A percentile compares a stretch with the other conserved stretches of the same genome.
phyloP scores from a whole-genome alignment of 352 stramenopile species.

The Phytophthora citricola region DNA sequence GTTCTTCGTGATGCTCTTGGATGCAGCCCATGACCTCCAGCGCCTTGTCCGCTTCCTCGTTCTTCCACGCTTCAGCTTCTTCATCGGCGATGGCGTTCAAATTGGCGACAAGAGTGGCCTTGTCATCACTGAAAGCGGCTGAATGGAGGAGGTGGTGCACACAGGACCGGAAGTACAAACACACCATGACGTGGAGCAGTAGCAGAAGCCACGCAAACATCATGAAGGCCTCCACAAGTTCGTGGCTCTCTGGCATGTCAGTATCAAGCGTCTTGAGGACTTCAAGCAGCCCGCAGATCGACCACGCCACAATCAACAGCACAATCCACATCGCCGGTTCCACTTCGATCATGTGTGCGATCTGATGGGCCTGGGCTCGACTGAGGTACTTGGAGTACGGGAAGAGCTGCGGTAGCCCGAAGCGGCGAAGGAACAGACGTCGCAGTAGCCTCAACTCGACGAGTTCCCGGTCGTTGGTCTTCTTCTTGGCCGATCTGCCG shows the following conservation, averaged over 20 bases:
- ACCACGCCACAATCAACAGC: constrained; percentile 51
- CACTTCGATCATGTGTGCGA: constrained; percentile 78
- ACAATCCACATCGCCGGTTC: constrained; percentile 66
- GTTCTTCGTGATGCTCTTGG: constrained; percentile 37
- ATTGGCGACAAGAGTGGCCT: constrained; percentile 25
- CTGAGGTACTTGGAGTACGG: constrained; percentile 79
- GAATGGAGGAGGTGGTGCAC: constrained; percentile 23
- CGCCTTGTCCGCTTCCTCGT: constrained; percentile 32
- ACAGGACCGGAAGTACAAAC: constrained; percentile 43
- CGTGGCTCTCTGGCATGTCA: constrained; percentile 28
- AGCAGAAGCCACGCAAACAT: constrained; percentile 49
- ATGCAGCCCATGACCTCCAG: constrained; percentile 31
- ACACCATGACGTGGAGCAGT: constrained; percentile 44
- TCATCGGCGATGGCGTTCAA: constrained; percentile 25
- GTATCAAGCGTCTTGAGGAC: constrained; percentile 28
- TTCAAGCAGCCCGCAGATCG: constrained; percentile 36
- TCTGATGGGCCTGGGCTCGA: constrained; percentile 74
- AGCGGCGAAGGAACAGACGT: constrained; percentile 47
- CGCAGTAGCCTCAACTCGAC: constrained; percentile 49
- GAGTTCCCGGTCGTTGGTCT: constrained; percentile 19
- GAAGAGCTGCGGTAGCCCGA: constrained; percentile 54
- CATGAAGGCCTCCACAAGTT: constrained; percentile 47
- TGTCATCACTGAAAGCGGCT: constrained; percentile 27
- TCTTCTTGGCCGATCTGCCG: constrained; percentile 23
- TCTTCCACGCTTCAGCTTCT: constrained; percentile 27